phyloP scores from a whole-genome alignment of 2,329 filamentous ascomycete genomes.

The Aspergillus quadrilineatus region DNA sequence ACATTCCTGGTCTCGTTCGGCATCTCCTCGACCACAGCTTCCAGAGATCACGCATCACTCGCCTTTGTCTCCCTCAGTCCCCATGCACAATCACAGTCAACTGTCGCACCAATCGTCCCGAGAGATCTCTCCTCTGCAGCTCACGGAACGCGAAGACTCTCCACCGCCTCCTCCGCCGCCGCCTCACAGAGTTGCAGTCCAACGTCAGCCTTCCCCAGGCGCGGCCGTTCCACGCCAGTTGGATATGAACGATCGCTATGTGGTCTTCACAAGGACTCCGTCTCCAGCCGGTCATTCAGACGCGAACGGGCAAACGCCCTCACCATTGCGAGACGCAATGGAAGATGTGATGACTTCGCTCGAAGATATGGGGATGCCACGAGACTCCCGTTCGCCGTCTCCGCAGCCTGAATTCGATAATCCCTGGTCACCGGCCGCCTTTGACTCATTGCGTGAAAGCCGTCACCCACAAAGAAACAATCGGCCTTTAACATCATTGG shows the following conservation, averaged over 20 bases:
- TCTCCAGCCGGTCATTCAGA: slow-evolving; percentile 59
- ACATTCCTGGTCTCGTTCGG: slow-evolving; percentile 1
- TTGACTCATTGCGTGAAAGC: slow-evolving; percentile 54
- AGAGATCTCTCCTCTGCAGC: slow-evolving; percentile 31
- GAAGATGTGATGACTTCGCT: slow-evolving; percentile 96
- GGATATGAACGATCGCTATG: slow-evolving; percentile 44
- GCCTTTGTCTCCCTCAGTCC: slow-evolving; percentile 19
- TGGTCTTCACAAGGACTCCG: slow-evolving; percentile 43
- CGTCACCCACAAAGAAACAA: slow-evolving; percentile 36
- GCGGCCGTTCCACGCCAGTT: slow-evolving; percentile 34
- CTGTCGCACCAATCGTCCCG: slow-evolving; percentile 19
- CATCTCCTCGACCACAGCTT: slow-evolving; percentile 5
- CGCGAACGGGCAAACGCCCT: slow-evolving; percentile 73
- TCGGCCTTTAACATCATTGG: slow-evolving; percentile 73
- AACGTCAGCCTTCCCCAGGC: slow-evolving; percentile 32
- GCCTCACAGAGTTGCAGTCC: slow-evolving; percentile 64
- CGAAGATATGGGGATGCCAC: slow-evolving; percentile 73
- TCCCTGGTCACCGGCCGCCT: slow-evolving; percentile 90
- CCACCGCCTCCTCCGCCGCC: slow-evolving; percentile 83
- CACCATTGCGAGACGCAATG: slow-evolving; percentile 90
- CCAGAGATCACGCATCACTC: slow-evolving; percentile 2
- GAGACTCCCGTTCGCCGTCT: slow-evolving; percentile 51
- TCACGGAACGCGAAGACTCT: slow-evolving; percentile 62
- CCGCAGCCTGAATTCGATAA: slow-evolving; percentile 56
- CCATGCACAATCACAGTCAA: slow-evolving; percentile 17